phyloP scores from a whole-genome alignment of 2,329 filamentous ascomycete genomes.

The Lachnellula subtilissima region DNA sequence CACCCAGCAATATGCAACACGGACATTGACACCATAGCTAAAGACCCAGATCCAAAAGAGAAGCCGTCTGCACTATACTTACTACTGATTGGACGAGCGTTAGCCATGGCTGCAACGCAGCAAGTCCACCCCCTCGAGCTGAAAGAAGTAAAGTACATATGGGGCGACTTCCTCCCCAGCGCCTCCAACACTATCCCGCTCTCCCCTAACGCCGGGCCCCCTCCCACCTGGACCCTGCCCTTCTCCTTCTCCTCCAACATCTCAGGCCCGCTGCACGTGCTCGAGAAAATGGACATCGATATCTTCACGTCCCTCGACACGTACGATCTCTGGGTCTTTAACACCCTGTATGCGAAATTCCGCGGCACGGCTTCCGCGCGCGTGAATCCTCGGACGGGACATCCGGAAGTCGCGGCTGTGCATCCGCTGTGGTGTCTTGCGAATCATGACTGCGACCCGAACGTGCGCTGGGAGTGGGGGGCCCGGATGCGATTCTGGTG shows the following conservation, averaged over 20 bases:
- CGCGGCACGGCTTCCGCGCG: slow-evolving; percentile 86
- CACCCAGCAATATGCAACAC: slow-evolving; percentile 63
- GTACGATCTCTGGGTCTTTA: slow-evolving; percentile 78
- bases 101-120: slow-evolving; percentile 60
- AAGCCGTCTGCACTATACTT: slow-evolving; percentile 59
- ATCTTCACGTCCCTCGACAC: slow-evolving; percentile 55
- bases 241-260: slow-evolving; percentile 77
- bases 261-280: slow-evolving; percentile 66
- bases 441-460: slow-evolving; percentile 94
- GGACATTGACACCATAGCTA: slow-evolving; percentile 61
- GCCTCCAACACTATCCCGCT: slow-evolving; percentile 49
- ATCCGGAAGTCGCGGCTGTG: slow-evolving; percentile 87
- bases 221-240: slow-evolving; percentile 62
- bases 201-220: slow-evolving; percentile 50
- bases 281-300: slow-evolving; percentile 81
- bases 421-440: slow-evolving; percentile 95
- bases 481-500: slow-evolving; percentile 69
- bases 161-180: slow-evolving; percentile 60
- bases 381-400: slow-evolving; percentile 69
- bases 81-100: slow-evolving; percentile 54
- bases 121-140: slow-evolving; percentile 59
- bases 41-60: slow-evolving; percentile 56
- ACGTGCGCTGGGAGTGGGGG: slow-evolving; percentile 91
- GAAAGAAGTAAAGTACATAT: slow-evolving; percentile 61
- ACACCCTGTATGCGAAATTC: slow-evolving; percentile 90